Percentiles rank a stretch among this genome's conserved stretches.
Evolutionary conservation across 805 yeast species (phyloP).

Genomic region (Starmerella potacharoeniae): DNA sequence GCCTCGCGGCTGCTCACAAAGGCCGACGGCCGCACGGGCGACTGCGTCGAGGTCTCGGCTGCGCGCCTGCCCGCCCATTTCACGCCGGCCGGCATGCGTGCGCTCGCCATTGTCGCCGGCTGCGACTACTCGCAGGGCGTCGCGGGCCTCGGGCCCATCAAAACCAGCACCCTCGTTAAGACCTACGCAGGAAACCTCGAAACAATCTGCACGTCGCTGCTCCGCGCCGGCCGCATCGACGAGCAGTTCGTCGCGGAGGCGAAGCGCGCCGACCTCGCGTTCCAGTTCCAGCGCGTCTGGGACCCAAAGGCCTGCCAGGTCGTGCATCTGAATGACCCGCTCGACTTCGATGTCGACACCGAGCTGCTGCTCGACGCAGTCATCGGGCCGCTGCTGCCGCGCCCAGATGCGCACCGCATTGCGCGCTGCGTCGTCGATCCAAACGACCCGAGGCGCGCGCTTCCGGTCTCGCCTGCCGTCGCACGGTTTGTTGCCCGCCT

Average conservation of each 20-base stretch:
- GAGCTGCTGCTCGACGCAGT: constrained; percentile 5
- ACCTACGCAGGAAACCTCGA: constrained; percentile 40
- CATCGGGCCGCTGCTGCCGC: constrained; percentile 7
- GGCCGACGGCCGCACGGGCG: constrained; percentile 49
- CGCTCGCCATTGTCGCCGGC: constrained; percentile 82
- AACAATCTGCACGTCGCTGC: constrained; percentile 43
- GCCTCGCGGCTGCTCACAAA: constrained; percentile 67
- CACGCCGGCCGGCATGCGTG: constrained; percentile 33
- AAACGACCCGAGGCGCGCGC: neutral
- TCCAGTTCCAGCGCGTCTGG: constrained; percentile 75
- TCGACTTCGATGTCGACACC: neutral
- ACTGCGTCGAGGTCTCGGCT: constrained; percentile 57
- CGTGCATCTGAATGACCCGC: constrained; percentile 33
- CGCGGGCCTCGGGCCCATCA: constrained; percentile 65
- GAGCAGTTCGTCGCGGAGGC: constrained; percentile 48
- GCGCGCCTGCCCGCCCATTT: constrained; percentile 35
- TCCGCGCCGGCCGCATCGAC: constrained; percentile 55
- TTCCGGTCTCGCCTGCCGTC: constrained; percentile 10
- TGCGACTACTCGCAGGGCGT: constrained; percentile 92
- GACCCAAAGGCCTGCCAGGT: constrained; percentile 39
- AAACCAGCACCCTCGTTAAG: constrained; percentile 53
- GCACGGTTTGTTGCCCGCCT: constrained; percentile 6
- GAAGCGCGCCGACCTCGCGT: constrained; percentile 60
- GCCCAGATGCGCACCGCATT: constrained; percentile 14
- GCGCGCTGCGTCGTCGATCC: constrained; percentile 17